These are phyloP conservation scores for Aspergillus vadensis DNA, from an alignment of 2,329 filamentous ascomycete species.

Conservation along the genomic window DNA sequence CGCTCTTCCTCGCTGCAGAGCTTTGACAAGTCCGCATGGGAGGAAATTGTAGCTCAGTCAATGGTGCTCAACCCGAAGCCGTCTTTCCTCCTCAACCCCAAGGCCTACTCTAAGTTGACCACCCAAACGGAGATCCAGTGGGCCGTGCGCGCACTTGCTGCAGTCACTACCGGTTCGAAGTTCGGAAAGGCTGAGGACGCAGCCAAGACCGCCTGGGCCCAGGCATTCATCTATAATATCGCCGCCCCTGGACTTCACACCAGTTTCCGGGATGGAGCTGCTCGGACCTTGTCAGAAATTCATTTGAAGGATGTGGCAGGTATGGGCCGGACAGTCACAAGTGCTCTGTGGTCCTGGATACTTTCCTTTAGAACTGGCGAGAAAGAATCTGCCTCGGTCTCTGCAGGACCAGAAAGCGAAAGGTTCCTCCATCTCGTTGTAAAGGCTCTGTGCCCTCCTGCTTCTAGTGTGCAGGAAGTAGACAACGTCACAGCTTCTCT, in stretches of 20 bases:
- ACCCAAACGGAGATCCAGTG: constrained; percentile 76
- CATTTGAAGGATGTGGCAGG: constrained; percentile 63
- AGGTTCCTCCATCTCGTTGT: constrained; percentile 62
- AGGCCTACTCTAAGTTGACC: constrained; percentile 78
- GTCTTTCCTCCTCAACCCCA: constrained; percentile 81
- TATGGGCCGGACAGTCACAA: constrained; percentile 65
- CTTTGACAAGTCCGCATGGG: constrained; percentile 52
- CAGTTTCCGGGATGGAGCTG: constrained; percentile 64
- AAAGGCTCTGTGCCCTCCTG: constrained; percentile 44
- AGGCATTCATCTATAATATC: constrained; percentile 79
- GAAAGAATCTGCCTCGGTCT: constrained; percentile 72
- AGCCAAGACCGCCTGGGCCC: constrained; percentile 73
- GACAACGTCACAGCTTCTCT: constrained; percentile 52
- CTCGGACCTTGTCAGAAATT: constrained; percentile 61
- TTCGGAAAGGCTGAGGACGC: constrained; percentile 49
- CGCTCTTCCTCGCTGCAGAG: constrained; percentile 57
- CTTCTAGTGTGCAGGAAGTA: constrained; percentile 26
- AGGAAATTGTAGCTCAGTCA: constrained; percentile 63
- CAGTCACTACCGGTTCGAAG: constrained; percentile 59
- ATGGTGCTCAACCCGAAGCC: constrained; percentile 75
- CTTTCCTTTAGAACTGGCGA: constrained; percentile 67
- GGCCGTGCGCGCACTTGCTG: constrained; percentile 70
- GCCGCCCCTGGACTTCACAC: constrained; percentile 64
- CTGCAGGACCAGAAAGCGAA: constrained; percentile 64
- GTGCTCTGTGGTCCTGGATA: constrained; percentile 80